A percentile compares a stretch with the other conserved stretches of the same genome.
Conservation (phyloP, 768 basidiomycete genomes). For the Leccinum arenicola region DNA sequence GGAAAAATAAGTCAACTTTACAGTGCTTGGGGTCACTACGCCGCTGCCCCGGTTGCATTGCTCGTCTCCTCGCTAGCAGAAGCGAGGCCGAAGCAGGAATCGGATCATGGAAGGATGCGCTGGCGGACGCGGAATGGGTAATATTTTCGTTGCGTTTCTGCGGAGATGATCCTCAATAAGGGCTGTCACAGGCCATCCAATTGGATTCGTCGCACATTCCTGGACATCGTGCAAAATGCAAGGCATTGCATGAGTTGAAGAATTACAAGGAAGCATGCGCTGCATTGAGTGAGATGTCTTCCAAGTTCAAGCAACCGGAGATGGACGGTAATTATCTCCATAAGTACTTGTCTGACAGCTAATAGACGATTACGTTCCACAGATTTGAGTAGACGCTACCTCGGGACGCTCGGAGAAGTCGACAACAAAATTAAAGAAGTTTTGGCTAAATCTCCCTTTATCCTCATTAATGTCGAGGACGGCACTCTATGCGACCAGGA, state of each 20-base stretch:
- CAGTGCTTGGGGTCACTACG: background rate
- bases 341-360: background rate
- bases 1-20: background rate
- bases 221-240: slow-evolving; percentile 4
- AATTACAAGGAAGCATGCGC: background rate
- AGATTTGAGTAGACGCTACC: slow-evolving; percentile 1
- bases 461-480: slow-evolving; percentile 9
- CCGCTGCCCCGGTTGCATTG: background rate
- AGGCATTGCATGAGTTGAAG: background rate
- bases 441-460: slow-evolving; percentile 3
- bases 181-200: slow-evolving; percentile 2
- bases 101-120: background rate
- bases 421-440: background rate
- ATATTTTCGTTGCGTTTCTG: background rate
- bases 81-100: background rate
- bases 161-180: background rate
- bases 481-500: slow-evolving; percentile 4
- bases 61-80: slow-evolving; percentile 7
- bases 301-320: background rate
- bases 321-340: background rate
- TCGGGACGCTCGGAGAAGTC: background rate
- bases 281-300: background rate
- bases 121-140: slow-evolving; percentile 9
- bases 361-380: background rate
- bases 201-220: background rate